Evolutionary conservation across 2,329 filamentous ascomycete genomes (phyloP).

Genomic region (Sclerotinia minor): DNA sequence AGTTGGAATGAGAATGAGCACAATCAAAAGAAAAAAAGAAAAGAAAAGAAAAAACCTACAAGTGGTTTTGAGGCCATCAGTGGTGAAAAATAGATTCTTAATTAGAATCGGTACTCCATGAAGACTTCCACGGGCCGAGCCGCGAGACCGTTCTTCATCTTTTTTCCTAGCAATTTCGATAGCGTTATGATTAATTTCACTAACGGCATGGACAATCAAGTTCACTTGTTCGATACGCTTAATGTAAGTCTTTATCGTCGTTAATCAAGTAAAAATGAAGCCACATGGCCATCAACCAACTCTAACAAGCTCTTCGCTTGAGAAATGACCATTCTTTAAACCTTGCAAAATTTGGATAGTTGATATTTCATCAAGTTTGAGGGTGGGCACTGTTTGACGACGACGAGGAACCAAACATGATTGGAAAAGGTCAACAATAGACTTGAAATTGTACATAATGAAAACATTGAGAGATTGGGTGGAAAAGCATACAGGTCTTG

Average conservation of each 20-base stretch:
- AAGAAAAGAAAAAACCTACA: constrained; percentile 43
- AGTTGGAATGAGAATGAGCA: background rate
- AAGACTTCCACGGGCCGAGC: constrained; percentile 43
- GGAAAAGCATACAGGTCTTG: background rate
- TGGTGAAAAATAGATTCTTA: constrained; percentile 62
- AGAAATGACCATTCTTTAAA: background rate
- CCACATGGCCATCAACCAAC: background rate
- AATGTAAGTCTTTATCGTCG: constrained; percentile 19
- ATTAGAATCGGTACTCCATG: constrained; percentile 59
- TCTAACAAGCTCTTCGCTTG: constrained; percentile 22
- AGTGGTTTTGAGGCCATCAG: constrained; percentile 54
- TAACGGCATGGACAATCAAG: constrained; percentile 21
- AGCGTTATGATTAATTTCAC: constrained; percentile 33
- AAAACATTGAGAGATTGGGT: background rate
- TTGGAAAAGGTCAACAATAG: background rate
- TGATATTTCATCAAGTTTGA: constrained; percentile 14
- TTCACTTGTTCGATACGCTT: constrained; percentile 23
- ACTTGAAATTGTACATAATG: background rate
- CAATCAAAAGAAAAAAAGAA: background rate
- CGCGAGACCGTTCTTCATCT: constrained; percentile 28
- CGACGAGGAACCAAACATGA: background rate
- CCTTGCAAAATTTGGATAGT: constrained; percentile 5
- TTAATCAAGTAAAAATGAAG: background rate
- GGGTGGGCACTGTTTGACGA: background rate
- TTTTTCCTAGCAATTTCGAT: constrained; percentile 28